Evolutionary conservation across 495 filamentous ascomycete genomes (phyloP).

Genomic region (Delitschia confertaspora): DNA sequence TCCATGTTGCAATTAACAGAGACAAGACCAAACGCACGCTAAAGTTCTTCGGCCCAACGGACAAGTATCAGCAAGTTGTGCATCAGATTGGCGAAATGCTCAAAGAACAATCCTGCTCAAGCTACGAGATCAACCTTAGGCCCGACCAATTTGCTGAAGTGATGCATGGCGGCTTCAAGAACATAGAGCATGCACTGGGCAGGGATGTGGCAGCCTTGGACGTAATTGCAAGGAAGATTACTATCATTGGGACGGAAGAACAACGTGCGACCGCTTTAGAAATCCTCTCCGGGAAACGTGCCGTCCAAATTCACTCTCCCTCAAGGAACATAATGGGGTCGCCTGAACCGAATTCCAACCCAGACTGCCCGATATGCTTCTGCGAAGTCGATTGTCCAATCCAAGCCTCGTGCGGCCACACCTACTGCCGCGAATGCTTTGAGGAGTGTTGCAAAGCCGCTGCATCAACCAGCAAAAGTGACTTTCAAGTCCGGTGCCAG

Average conservation of each 20-base stretch:
- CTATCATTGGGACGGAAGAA: slow-evolving; percentile 21
- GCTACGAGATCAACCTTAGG: slow-evolving; percentile 29
- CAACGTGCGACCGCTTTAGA: slow-evolving; percentile 1
- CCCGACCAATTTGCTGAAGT: slow-evolving; percentile 35
- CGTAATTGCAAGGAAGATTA: slow-evolving; percentile 29
- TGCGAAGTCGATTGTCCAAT: slow-evolving; percentile 35
- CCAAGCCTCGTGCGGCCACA: slow-evolving; percentile 36
- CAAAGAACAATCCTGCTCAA: slow-evolving; percentile 11
- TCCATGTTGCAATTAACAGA: neutral
- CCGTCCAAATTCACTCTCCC: neutral
- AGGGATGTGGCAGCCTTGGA: slow-evolving; percentile 29
- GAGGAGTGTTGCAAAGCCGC: slow-evolving; percentile 4
- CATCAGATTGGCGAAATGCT: neutral
- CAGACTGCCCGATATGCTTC: slow-evolving; percentile 40
- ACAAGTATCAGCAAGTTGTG: neutral
- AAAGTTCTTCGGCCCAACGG: neutral
- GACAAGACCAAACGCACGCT: slow-evolving; percentile 2
- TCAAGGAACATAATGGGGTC: no score
- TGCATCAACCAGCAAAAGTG: slow-evolving; percentile 1
- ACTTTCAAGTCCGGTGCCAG: slow-evolving; percentile 4
- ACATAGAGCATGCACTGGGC: slow-evolving; percentile 33
- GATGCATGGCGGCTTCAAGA: slow-evolving; percentile 37
- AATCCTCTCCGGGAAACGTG: slow-evolving; percentile 2
- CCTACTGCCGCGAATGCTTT: slow-evolving; percentile 37
- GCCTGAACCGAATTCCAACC: slow-evolving; percentile 3